These are phyloP conservation scores for Prunus fruticosa DNA, from an alignment of 306 rosid genomes.

Conservation along the genomic window DNA sequence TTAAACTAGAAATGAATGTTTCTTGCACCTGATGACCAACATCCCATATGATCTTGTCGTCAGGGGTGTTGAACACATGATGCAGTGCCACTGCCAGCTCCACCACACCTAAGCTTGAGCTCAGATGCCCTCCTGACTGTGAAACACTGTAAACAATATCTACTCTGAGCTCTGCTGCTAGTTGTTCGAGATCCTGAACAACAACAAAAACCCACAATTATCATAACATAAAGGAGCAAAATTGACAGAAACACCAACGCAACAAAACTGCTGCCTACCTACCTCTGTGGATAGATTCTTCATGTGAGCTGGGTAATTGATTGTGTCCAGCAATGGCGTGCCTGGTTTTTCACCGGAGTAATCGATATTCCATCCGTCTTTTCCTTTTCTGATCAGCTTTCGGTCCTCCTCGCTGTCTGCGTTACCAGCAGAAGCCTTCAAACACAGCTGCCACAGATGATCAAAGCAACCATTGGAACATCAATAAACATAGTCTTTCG, in stretches of 20 bases:
- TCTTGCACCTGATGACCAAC: conserved; percentile 85
- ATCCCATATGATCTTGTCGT: conserved; percentile 93
- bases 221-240: not conserved
- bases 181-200: conserved; percentile 75
- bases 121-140: conserved; percentile 83
- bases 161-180: conserved; percentile 78
- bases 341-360: conserved; percentile 55
- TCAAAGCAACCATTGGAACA: conserved; percentile 11
- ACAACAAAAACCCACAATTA: not conserved
- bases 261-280: not conserved
- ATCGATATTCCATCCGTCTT: conserved; percentile 53
- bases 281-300: conserved; percentile 72
- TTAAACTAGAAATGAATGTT: not conserved
- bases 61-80: conserved; percentile 81
- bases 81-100: conserved; percentile 83
- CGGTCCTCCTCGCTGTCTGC: conserved; percentile 38
- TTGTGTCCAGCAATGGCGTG: conserved; percentile 80
- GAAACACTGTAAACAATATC: conserved; percentile 70
- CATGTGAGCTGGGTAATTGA: conserved; percentile 79
- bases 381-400: conserved; percentile 43
- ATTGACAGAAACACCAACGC: not conserved
- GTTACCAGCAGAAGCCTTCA: conserved; percentile 48
- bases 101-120: conserved; percentile 93
- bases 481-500: not conserved
- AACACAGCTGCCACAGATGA: conserved; percentile 39